Base-by-base conservation (phyloP, 2,329 filamentous ascomycete genomes). In the Zopfia rhizophila region DNA sequence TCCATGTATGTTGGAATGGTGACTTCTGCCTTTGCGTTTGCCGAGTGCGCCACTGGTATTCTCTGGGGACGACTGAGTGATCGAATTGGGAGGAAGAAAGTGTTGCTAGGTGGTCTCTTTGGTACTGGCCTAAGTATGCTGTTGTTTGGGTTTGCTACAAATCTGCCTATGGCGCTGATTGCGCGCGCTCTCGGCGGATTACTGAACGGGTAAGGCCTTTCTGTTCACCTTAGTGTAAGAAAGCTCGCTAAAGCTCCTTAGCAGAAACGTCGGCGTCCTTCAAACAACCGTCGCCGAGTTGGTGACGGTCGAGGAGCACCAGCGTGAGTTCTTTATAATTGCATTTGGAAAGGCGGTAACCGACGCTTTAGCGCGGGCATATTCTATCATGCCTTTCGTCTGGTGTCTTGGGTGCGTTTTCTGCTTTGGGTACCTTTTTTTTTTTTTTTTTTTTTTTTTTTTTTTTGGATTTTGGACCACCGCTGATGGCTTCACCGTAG, bases 381-480 rank as follows among this genome's bases (percentile, higher is more conserved):
- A 96, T 75, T 91, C 93, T 10, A 92, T 97, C 59, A 97, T 99
- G 91, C 94, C 94, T 5, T 91, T 96, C 69, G 90, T 97, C 18
- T 99, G 94, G 94, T 97, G 92, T 68, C 82, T 99, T 65, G 94
- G 94, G 80, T 90, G 78, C 75, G 69, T 61, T 53, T 53, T 47
- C 41, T 49, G 42, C 49, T 51, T n/a, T 51, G 25, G 33, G 25
- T 24, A 46, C 35, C n/a, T n/a, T n/a, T n/a, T n/a, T n/a, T n/a
- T n/a, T n/a, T n/a, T n/a, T n/a, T n/a, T n/a, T n/a, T n/a, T n/a
- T n/a, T n/a, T n/a, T n/a, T n/a, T n/a, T n/a, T n/a, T n/a, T n/a
- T n/a, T n/a, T n/a, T n/a, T n/a, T 12, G 42, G 27, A 27, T 38
- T 21, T 46, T 42, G 32, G 45, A 38, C 53, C 51, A 35, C 42